Percentiles rank a stretch among this genome's conserved stretches.
phyloP scores from a whole-genome alignment of 768 basidiomycete genomes.

The Russula dissimulans region DNA sequence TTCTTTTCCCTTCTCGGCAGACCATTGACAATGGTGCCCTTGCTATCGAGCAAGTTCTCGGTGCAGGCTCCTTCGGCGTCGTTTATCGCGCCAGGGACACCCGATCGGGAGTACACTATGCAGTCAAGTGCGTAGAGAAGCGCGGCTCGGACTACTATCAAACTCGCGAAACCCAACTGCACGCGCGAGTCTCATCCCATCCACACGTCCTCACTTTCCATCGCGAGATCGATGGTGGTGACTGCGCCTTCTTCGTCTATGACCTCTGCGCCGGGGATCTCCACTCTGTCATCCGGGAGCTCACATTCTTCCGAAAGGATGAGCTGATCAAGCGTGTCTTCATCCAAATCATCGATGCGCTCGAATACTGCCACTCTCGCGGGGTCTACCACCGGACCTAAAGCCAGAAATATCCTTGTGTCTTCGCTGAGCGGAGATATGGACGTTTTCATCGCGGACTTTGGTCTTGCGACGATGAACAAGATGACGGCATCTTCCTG shows the following conservation, averaged over 20 bases:
- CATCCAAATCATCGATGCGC: conserved; percentile 11
- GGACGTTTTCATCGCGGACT: conserved; percentile 7
- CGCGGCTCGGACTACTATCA: conserved; percentile 20
- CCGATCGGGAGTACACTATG: conserved; percentile 36
- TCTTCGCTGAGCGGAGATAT: background rate
- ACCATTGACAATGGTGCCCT: conserved; percentile 39
- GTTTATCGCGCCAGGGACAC: conserved; percentile 82
- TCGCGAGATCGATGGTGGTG: conserved; percentile 72
- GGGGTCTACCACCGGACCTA: conserved; percentile 13
- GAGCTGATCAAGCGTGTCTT: conserved; percentile 8
- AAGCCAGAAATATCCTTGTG: conserved; percentile 6
- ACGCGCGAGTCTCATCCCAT: conserved; percentile 62
- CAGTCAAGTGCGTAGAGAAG: conserved; percentile 83
- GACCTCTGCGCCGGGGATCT: conserved; percentile 15
- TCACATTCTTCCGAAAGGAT: conserved; percentile 8
- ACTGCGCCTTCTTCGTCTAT: conserved; percentile 37
- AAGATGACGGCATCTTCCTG: conserved; percentile 2
- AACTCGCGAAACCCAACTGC: conserved; percentile 63
- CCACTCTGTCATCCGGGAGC: background rate
- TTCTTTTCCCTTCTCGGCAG: background rate
- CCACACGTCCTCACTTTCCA: conserved; percentile 80
- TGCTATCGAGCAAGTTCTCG: conserved; percentile 76
- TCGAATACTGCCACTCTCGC: conserved; percentile 7
- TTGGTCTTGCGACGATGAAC: conserved; percentile 12
- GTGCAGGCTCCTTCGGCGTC: conserved; percentile 88